phyloP scores from a whole-genome alignment of 106 monocot species.

The Posidonia australis region DNA sequence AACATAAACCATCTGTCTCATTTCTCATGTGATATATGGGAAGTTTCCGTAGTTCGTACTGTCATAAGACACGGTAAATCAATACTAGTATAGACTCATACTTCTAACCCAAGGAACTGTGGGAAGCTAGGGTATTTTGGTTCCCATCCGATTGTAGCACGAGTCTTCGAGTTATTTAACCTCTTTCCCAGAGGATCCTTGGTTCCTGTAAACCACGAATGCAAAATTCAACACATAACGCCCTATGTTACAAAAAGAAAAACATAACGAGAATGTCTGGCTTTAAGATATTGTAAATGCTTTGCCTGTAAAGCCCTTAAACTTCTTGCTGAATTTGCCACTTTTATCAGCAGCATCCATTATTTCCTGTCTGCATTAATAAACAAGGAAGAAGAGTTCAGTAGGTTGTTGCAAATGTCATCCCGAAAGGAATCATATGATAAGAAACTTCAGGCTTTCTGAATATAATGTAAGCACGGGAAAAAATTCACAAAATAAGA shows the following conservation, averaged over 20 bases:
- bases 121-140: slow-evolving; percentile 15
- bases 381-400: not conserved
- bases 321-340: slow-evolving; percentile 57
- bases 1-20: too few species aligned
- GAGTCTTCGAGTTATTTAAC: slow-evolving; percentile 17
- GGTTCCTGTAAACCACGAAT: slow-evolving; percentile 2
- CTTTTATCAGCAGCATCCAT: slow-evolving; percentile 70
- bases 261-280: too few species aligned
- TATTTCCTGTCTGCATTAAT: slow-evolving; percentile 57
- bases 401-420: not conserved
- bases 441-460: too few species aligned
- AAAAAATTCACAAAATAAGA: too few species aligned
- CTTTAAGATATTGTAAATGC: too few species aligned
- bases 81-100: not conserved
- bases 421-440: not conserved
- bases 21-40: too few species aligned
- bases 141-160: slow-evolving; percentile 13
- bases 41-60: too few species aligned
- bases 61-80: too few species aligned
- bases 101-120: slow-evolving; percentile 7
- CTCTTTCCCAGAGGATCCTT: slow-evolving; percentile 16
- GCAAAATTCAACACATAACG: not conserved
- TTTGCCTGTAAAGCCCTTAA: slow-evolving; percentile 64
- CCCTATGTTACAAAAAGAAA: too few species aligned
- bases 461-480: not conserved